Conservation (phyloP, 2,329 filamentous ascomycete species). For the Aspergillus awamori region DNA sequence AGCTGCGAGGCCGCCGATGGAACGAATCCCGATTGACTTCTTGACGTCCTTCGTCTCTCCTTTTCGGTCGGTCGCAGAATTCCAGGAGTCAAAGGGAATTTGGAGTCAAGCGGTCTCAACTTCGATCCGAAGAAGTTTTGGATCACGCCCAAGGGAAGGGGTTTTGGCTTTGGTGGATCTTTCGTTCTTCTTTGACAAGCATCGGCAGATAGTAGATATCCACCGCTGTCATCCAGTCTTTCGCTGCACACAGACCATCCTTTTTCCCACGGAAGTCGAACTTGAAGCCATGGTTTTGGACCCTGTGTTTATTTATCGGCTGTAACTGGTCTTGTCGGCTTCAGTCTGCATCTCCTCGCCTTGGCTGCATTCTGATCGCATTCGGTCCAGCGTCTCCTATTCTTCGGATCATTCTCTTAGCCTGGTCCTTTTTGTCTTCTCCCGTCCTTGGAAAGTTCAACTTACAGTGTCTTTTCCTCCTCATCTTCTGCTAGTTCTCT, state of each 20-base stretch:
- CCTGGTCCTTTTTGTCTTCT: not conserved
- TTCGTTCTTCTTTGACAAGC: not conserved
- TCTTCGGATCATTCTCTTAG: not conserved
- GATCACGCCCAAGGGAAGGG: not conserved
- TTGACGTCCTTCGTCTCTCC: not conserved
- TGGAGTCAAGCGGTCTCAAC: not conserved
- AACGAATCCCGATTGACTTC: not conserved
- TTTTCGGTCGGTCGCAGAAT: not conserved
- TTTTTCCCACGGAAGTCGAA: not conserved
- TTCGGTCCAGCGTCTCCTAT: constrained; percentile 1
- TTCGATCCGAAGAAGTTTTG: not conserved
- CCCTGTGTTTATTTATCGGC: constrained; percentile 11
- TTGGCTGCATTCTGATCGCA: constrained; percentile 9
- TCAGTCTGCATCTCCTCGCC: not conserved
- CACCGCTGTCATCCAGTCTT: not conserved
- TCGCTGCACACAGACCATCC: not conserved
- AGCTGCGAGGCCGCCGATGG: not conserved
- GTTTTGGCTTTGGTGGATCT: not conserved
- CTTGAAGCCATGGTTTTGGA: not conserved
- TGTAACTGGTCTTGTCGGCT: not conserved
- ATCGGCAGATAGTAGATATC: no score
- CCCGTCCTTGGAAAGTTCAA: no score
- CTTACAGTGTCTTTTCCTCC: not conserved
- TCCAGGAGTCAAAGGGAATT: not conserved
- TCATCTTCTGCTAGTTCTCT: not conserved